phyloP scores from a whole-genome alignment of 75 land plant genomes.

The Azolla pinnata region DNA sequence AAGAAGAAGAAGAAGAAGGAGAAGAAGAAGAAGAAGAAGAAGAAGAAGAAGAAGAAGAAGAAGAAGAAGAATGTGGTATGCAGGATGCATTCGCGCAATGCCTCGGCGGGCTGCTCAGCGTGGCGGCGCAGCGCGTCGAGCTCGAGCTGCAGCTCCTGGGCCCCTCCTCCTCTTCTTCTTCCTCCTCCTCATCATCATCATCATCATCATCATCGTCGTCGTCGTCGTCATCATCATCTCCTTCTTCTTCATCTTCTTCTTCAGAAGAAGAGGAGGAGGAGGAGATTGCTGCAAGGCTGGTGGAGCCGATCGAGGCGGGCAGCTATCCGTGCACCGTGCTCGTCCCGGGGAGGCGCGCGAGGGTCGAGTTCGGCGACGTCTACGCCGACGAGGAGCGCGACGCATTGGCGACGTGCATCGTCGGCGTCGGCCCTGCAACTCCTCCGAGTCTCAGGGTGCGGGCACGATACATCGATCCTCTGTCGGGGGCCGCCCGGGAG shows the following conservation, averaged over 20 bases:
- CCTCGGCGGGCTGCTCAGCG: constrained; percentile 27
- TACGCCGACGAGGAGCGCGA: constrained; percentile 30
- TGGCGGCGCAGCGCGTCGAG: constrained; percentile 17
- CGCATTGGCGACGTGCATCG: constrained; percentile 2
- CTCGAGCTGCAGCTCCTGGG: constrained; percentile 2
- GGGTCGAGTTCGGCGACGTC: constrained; percentile 20
- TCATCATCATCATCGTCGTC: too few species aligned
- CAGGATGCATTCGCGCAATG: constrained; percentile 29
- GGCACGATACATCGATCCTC: constrained; percentile 1
- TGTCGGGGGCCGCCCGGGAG: constrained; percentile 4
- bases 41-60: too few species aligned
- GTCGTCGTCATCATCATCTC: too few species aligned
- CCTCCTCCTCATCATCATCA: too few species aligned
- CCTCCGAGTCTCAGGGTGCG: not conserved
- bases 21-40: too few species aligned
- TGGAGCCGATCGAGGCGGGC: constrained; percentile 24
- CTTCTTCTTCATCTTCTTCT: too few species aligned
- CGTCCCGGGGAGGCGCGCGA: not conserved
- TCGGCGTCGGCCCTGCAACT: constrained; percentile 3
- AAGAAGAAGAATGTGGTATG: too few species aligned
- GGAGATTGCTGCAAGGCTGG: constrained; percentile 15
- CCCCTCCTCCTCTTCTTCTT: too few species aligned
- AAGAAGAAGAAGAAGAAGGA: too few species aligned
- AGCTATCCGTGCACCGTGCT: constrained; percentile 21
- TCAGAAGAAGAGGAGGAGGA: too few species aligned